A percentile compares a stretch with the other conserved stretches of the same genome.
phyloP scores from a whole-genome alignment of 1,139 yeast species.

The Blastobotrys apis region DNA sequence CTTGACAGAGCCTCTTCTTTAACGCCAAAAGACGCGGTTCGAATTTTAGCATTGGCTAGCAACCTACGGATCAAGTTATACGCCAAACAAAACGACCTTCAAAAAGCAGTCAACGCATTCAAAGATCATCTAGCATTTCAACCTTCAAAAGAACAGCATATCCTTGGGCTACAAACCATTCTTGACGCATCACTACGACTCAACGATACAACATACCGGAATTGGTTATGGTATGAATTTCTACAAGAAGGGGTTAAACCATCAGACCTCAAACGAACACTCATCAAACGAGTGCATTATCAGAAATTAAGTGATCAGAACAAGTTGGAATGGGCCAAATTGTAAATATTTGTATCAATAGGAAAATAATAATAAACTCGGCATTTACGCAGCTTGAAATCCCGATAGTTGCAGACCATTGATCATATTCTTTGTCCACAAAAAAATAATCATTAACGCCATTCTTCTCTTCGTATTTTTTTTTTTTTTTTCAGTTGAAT shows the following conservation, averaged over 20 bases:
- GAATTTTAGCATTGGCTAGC: neutral
- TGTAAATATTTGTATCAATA: too few species aligned
- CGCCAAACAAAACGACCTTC: neutral
- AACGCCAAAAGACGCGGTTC: neutral
- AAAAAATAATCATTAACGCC: neutral
- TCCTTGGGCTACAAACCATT: neutral
- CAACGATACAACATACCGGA: neutral
- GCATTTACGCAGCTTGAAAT: too few species aligned
- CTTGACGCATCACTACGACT: constrained; percentile 4
- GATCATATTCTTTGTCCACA: too few species aligned
- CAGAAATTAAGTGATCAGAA: too few species aligned
- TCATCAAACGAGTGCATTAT: too few species aligned
- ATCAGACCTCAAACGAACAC: too few species aligned
- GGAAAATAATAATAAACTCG: too few species aligned
- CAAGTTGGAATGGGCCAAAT: too few species aligned
- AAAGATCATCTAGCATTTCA: constrained; percentile 8
- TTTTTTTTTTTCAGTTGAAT: too few species aligned
- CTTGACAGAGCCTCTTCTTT: neutral
- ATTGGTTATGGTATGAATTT: neutral
- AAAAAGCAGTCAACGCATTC: constrained; percentile 4
- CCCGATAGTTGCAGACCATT: too few species aligned
- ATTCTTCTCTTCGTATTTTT: too few species aligned
- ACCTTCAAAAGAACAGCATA: neutral
- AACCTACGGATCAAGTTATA: constrained; percentile 4
- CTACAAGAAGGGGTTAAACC: neutral